Percentiles rank a stretch among this genome's conserved stretches.
phyloP scores from a whole-genome alignment of 352 stramenopile species.

The Pythium sp. region DNA sequence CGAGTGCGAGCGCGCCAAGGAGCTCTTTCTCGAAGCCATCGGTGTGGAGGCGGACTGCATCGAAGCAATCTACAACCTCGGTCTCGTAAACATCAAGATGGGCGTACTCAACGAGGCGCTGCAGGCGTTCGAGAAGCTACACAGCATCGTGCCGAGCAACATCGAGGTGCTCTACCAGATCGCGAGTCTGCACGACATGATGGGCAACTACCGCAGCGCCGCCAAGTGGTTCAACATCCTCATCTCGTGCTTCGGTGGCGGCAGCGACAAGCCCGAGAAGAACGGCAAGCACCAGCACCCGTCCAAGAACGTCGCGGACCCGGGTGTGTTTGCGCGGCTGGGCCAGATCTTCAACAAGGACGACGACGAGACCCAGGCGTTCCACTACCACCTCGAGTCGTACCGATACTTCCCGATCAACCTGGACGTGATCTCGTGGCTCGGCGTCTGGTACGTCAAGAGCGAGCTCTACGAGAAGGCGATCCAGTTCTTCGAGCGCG shows the following conservation, averaged over 20 bases:
- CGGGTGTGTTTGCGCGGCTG: slow-evolving; percentile 82
- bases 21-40: slow-evolving; percentile 95
- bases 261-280: slow-evolving; percentile 58
- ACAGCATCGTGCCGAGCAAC: slow-evolving; percentile 93
- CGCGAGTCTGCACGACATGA: slow-evolving; percentile 92
- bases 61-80: slow-evolving; percentile 97
- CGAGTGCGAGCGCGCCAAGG: slow-evolving; percentile 92
- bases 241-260: slow-evolving; percentile 87
- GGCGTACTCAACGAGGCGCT: slow-evolving; percentile 89
- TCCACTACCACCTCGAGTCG: slow-evolving; percentile 95
- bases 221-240: slow-evolving; percentile 96
- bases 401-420: slow-evolving; percentile 95
- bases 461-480: slow-evolving; percentile 96
- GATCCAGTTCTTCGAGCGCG: slow-evolving; percentile 95
- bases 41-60: slow-evolving; percentile 93
- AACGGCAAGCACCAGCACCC: slow-evolving; percentile 26
- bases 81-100: slow-evolving; percentile 88
- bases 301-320: slow-evolving; percentile 70
- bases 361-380: slow-evolving; percentile 92
- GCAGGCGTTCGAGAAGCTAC: slow-evolving; percentile 96
- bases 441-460: slow-evolving; percentile 97
- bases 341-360: slow-evolving; percentile 94
- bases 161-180: slow-evolving; percentile 95
- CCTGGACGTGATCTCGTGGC: slow-evolving; percentile 95
- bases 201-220: slow-evolving; percentile 83